These are phyloP conservation scores for Paraconiothyrium brasiliense DNA, from an alignment of 2,329 filamentous ascomycete species.

Conservation along the genomic window DNA sequence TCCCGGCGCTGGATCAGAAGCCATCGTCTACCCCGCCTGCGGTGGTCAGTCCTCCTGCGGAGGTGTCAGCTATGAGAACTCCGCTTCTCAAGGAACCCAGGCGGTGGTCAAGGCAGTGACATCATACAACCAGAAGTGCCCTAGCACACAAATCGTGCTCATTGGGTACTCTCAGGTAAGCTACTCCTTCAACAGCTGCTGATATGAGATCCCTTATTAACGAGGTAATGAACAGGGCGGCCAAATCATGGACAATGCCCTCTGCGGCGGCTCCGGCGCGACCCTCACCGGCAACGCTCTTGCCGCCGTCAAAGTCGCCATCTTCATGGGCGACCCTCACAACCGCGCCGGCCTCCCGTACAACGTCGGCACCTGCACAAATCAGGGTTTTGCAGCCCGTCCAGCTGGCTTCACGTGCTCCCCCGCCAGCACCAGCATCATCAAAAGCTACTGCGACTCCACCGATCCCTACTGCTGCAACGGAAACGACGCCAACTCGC, in stretches of 20 bases:
- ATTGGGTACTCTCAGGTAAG: conserved; percentile 70
- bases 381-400: conserved; percentile 68
- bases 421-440: conserved; percentile 61
- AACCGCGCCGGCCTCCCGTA: conserved; percentile 65
- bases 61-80: conserved; percentile 67
- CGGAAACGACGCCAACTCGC: conserved; percentile 67
- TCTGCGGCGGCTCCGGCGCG: conserved; percentile 65
- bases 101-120: conserved; percentile 70
- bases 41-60: conserved; percentile 69
- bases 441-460: conserved; percentile 72
- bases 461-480: conserved; percentile 73
- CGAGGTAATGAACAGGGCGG: conserved; percentile 58
- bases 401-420: conserved; percentile 65
- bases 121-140: conserved; percentile 65
- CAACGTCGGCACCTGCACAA: conserved; percentile 68
- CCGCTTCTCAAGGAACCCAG: conserved; percentile 65
- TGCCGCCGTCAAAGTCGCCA: conserved; percentile 68
- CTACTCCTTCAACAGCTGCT: neutral
- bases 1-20: conserved; percentile 52
- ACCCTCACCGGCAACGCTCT: conserved; percentile 61
- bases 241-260: conserved; percentile 70
- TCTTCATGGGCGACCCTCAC: conserved; percentile 72
- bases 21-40: conserved; percentile 64
- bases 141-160: conserved; percentile 66
- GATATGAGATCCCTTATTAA: neutral